Conservation (phyloP, 441 rosid species). For the Metrosideros polymorpha region DNA sequence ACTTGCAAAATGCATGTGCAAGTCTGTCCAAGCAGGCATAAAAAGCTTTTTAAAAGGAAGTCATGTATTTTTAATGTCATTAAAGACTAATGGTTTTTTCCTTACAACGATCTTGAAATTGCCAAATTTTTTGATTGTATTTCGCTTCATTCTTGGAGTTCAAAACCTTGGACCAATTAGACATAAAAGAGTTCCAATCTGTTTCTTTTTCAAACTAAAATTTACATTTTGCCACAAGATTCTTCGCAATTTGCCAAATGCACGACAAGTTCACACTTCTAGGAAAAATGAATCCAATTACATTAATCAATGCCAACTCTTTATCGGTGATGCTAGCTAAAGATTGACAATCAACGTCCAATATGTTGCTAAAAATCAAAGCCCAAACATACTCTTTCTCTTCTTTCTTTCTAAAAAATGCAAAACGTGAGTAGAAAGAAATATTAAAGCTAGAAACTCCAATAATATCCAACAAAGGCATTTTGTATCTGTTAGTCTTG, state of each 20-base stretch:
- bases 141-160: neutral
- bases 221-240: neutral
- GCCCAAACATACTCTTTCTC: neutral
- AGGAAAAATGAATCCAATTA: neutral
- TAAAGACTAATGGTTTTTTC: neutral
- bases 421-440: neutral
- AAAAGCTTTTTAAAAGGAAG: neutral
- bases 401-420: neutral
- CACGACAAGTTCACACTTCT: neutral
- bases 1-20: neutral
- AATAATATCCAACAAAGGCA: too few relatives aligned
- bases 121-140: neutral
- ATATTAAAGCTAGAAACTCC: neutral
- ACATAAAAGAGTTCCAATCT: neutral
- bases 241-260: neutral
- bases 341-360: neutral
- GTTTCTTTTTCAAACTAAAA: neutral
- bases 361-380: neutral
- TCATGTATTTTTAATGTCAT: neutral
- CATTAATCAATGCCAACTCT: neutral
- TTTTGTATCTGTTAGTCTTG: neutral
- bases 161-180: neutral
- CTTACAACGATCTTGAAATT: neutral
- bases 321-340: rapidly evolving
- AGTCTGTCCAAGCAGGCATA: neutral